A percentile compares a stretch with the other conserved stretches of the same genome.
Conservation (phyloP, 2,329 filamentous ascomycete genomes). For the Fusarium xyrophilum region DNA sequence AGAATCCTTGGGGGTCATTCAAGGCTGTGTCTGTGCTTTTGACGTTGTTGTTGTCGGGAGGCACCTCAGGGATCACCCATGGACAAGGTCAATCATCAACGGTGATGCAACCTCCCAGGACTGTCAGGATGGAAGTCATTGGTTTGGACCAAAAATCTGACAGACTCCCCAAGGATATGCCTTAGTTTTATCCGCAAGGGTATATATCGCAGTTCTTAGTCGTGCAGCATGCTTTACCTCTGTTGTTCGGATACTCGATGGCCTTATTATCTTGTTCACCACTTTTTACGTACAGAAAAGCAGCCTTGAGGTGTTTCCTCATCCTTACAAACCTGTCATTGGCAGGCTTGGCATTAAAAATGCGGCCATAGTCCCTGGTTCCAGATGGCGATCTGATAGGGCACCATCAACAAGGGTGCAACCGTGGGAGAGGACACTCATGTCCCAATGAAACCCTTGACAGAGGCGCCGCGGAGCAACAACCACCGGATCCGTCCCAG, state of each 20-base stretch:
- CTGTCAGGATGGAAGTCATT: not conserved
- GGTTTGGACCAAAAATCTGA: not conserved
- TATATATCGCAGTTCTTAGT: not conserved
- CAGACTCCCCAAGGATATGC: constrained; percentile 6
- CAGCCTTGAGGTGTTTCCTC: constrained; percentile 1
- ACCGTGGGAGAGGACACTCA: constrained; percentile 9
- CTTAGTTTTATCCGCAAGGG: not conserved
- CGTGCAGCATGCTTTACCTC: not conserved
- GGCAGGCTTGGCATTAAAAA: constrained; percentile 23
- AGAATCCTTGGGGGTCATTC: constrained; percentile 25
- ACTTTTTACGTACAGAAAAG: not conserved
- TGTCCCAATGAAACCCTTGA: constrained; percentile 18
- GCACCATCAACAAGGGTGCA: constrained; percentile 23
- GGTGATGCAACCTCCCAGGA: constrained; percentile 34
- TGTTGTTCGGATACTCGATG: not conserved
- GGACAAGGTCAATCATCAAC: constrained; percentile 23
- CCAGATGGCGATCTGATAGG: constrained; percentile 39
- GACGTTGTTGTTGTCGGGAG: constrained; percentile 19
- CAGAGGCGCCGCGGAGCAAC: constrained; percentile 19
- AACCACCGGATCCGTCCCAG: constrained; percentile 35
- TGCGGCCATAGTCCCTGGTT: constrained; percentile 16
- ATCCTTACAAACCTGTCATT: constrained; percentile 6
- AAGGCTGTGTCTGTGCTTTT: constrained; percentile 26
- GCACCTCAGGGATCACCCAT: constrained; percentile 33
- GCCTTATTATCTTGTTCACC: not conserved